Conservation (phyloP, 345 rosid species). For the Aegle marmelos region DNA sequence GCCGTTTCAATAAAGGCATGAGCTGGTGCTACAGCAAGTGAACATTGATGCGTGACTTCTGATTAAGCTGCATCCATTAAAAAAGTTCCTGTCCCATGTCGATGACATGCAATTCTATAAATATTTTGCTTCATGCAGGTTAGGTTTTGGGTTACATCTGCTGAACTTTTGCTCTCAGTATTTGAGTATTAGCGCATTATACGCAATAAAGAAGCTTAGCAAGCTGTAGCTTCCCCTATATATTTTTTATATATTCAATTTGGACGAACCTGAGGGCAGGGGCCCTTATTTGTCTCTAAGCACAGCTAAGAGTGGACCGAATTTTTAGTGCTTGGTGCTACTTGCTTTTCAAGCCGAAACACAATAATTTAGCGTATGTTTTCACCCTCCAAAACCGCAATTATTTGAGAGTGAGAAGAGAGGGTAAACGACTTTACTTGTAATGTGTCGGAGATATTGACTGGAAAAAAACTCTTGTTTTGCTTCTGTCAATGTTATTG, state of each 20-base stretch:
- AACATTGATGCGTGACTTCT: not conserved
- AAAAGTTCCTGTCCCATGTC: no score
- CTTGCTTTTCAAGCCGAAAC: not conserved
- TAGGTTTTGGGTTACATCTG: not conserved
- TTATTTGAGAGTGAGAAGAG: slow-evolving; percentile 14
- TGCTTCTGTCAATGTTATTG: slow-evolving; percentile 42
- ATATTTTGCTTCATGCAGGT: not conserved
- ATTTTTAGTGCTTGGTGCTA: slow-evolving; percentile 23
- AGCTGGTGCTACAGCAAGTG: not conserved
- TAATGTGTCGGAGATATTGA: slow-evolving; percentile 91
- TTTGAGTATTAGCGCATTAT: not conserved
- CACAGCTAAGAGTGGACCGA: slow-evolving; percentile 22
- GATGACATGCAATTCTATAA: no score
- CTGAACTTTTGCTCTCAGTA: not conserved
- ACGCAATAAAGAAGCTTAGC: not conserved
- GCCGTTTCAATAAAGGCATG: not conserved
- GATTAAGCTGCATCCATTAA: not conserved
- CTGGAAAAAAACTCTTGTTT: slow-evolving; percentile 67
- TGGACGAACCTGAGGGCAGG: not conserved
- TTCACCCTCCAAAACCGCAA: not conserved
- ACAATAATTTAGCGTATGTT: slow-evolving; percentile 2
- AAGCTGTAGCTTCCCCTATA: not conserved
- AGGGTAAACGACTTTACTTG: slow-evolving; percentile 42
- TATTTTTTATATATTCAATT: not conserved
- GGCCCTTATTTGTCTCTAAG: not conserved